Evolutionary conservation across 2,329 filamentous ascomycete species (phyloP), one percentile per base, ranked within the genome.

Genomic region (Coniochaeta sp.): DNA sequence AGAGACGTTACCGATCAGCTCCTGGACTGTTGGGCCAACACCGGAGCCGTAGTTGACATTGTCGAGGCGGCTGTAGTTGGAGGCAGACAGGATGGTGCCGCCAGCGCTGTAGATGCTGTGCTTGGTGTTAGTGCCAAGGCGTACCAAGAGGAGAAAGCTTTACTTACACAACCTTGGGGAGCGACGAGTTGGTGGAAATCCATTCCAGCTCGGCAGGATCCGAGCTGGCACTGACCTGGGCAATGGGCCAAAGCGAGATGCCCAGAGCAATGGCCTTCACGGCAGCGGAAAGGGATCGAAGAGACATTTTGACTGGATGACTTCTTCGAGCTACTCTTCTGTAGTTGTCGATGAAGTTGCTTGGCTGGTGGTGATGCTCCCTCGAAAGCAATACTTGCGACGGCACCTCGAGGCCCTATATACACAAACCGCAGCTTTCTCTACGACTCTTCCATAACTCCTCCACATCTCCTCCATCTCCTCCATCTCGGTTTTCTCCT

Each of bases 41-140:
- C 61, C 62, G 13, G 51, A 49, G 26, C 63, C 65, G 32, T 67
- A 69, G 50, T 61, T 61, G 52, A 65, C 57, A 51, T 65, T 68
- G 45, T 68, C 65, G 1, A 68, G 55, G 3, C 63, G 58, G 50
- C 64, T 64, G 50, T 65, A 64, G 30, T 63, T 65, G 1, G 65
- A 68, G n/a, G 61, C 61, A 2, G 65, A 65, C n/a, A 67, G 53
- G 20, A 66, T 67, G 8, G 63, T 67, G 2, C 63, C 65, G 4
- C 56, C 57, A 0, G 61, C 57, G 46, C 56, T 65, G 33, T 61
- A 60, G 20, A 63, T 58, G 33, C 38, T 33, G 28, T 6, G 2
- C 4, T 10, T 8, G n/a, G n/a, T 45, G 24, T 35, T 24, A 24
- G 40, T n/a, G 28, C 5, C 16, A 20, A 30, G 13, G 18, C 20